Evolutionary conservation across 2,329 filamentous ascomycete genomes (phyloP), one percentile per base, ranked within the genome.

Genomic region (Colletotrichum nymphaeae): DNA sequence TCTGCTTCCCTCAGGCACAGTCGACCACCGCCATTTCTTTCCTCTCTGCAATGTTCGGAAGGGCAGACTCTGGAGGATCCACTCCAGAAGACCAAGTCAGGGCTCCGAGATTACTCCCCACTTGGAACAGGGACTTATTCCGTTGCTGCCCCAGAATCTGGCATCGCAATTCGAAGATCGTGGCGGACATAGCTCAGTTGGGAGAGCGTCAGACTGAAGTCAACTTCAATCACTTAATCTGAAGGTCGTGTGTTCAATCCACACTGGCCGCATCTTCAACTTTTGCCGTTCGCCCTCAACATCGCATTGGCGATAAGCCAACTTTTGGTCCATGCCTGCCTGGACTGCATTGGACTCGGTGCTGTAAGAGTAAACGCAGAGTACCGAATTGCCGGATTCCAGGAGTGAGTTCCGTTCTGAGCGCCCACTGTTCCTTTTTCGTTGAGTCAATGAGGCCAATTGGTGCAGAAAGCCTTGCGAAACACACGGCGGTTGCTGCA

Each of bases 211-310:
- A 73, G 70, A 73, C 70, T 73, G 70, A 73, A 73, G 70, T 52
- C 3, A 73, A 73, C 70, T 73, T 73, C 67, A 70, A 26, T 70
- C 67, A 65, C 26, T 65, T 62, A 65, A 73, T 73, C 70, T 73
- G 70, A 73, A 70, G 70, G 70, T 73, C 70, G 70, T 73, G 67
- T 73, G 71, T 73, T 73, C 71, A 73, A 73, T 73, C 71, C 71
- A 73, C 71, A 73, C 71, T 73, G 71, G 71, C 71, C 71, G 71
- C 71, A 73, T 57, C 67, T 71, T 66, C 60, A 57, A 1, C 22
- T 70, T 73, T 62, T 69, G 53, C 14, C 6, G 1, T 4, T 59
- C 14, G 11, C 12, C 6, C 9, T 24, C 22, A 22, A 22, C 7
- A 5, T 12, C 37, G 8, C 7, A 7, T 22, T 53, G 52, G 52